These are phyloP conservation scores for Alternaria longipes DNA, from an alignment of 2,329 filamentous ascomycete genomes.

Conservation along the genomic window DNA sequence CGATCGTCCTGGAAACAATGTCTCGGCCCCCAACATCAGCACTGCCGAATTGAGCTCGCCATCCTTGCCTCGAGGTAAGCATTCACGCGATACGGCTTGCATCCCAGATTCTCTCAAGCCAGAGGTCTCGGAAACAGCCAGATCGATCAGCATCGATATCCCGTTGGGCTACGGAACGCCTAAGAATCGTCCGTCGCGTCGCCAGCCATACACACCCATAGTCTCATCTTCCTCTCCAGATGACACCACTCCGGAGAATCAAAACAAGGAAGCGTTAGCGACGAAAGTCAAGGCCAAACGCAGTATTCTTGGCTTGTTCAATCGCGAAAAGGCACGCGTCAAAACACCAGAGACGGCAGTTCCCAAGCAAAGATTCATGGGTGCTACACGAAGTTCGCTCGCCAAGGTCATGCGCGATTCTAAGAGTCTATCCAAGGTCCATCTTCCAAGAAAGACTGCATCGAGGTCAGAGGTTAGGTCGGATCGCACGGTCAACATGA, in stretches of 20 bases:
- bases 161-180: not conserved
- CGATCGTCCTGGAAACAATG: not conserved
- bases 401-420: conserved; percentile 31
- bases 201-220: not conserved
- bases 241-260: not conserved
- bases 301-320: conserved; percentile 41
- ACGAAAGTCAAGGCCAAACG: conserved; percentile 32
- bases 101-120: not conserved
- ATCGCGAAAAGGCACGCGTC: conserved; percentile 16
- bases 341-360: conserved; percentile 8
- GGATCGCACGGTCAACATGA: not conserved
- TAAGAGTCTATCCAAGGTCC: conserved; percentile 27
- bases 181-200: not conserved
- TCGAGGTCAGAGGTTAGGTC: conserved; percentile 2
- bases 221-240: not conserved
- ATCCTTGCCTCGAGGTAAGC: not conserved
- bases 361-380: conserved; percentile 26
- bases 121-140: conserved; percentile 1
- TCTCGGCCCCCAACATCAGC: not conserved
- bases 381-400: conserved; percentile 26
- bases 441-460: conserved; percentile 12
- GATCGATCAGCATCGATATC: not conserved
- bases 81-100: not conserved
- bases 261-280: not conserved
- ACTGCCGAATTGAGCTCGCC: not conserved